phyloP scores from a whole-genome alignment of 768 basidiomycete species.

The Phylloporus scabripes region DNA sequence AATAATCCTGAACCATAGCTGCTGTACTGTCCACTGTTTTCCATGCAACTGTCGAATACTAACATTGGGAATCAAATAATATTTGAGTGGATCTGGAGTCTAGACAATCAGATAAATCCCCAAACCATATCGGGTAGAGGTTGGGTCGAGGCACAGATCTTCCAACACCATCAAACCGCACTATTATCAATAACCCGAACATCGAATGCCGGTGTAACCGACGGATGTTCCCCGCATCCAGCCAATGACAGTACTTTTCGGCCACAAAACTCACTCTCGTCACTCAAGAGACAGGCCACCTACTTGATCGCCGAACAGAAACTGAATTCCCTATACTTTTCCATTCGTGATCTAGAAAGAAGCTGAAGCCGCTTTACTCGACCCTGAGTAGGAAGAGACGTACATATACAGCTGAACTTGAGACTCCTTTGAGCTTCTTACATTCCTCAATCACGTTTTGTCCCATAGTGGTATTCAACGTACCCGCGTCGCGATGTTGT shows the following conservation, averaged over 20 bases:
- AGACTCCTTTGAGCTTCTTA: conserved; percentile 50
- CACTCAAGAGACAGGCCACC: background rate
- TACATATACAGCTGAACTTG: conserved; percentile 31
- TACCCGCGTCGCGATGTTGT: conserved; percentile 46
- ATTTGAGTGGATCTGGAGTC: background rate
- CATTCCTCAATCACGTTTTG: conserved; percentile 58
- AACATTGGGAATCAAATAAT: background rate
- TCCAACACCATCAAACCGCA: background rate
- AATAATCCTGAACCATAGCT: background rate
- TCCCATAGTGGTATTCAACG: conserved; percentile 46
- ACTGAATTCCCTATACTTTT: conserved; percentile 13
- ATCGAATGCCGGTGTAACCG: background rate
- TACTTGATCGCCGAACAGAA: background rate
- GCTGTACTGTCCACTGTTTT: background rate
- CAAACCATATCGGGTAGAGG: too few relatives aligned
- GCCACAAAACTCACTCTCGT: background rate
- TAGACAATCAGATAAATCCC: background rate
- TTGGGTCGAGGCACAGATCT: background rate
- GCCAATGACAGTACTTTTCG: background rate
- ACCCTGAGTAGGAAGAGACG: background rate
- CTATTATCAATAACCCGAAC: background rate
- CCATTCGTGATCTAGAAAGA: conserved; percentile 16
- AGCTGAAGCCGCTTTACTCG: background rate
- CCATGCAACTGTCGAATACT: background rate
- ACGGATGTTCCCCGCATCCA: background rate